phyloP scores from a whole-genome alignment of 2,329 filamentous ascomycete genomes.

The Trichoderma simmonsii region DNA sequence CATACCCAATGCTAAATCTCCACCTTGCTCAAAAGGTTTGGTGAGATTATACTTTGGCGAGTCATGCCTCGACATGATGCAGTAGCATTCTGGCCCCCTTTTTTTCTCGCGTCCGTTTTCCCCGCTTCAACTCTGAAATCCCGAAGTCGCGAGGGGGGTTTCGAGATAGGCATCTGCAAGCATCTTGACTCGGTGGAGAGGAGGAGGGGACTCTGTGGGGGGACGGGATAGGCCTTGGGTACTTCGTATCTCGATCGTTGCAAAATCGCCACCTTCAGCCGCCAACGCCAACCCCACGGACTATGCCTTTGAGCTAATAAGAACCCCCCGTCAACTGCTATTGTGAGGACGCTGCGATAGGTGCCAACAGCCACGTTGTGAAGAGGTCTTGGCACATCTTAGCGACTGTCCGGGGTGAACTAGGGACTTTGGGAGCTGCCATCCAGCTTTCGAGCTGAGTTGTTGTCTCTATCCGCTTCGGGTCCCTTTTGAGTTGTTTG shows the following conservation, averaged over 20 bases:
- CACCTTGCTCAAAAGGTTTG: not conserved
- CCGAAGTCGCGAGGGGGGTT: not conserved
- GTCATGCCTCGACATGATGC: conserved; percentile 9
- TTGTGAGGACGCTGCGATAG: not conserved
- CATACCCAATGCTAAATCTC: not conserved
- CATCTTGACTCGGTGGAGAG: not conserved
- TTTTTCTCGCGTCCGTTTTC: not conserved
- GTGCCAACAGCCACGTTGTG: not conserved
- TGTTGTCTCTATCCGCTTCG: not conserved
- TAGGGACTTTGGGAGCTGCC: no score
- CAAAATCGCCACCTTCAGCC: not conserved
- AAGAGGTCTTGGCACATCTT: not conserved
- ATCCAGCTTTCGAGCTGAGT: not conserved
- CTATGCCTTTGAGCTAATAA: not conserved
- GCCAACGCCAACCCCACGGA: not conserved
- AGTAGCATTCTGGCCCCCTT: not conserved
- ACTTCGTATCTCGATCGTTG: not conserved
- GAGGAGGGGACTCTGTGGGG: not conserved
- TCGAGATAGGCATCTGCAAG: not conserved
- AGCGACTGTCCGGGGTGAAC: not conserved
- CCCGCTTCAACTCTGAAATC: not conserved
- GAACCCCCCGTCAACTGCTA: not conserved
- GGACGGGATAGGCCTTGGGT: not conserved
- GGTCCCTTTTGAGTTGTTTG: not conserved
- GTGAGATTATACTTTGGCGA: not conserved